phyloP scores from a whole-genome alignment of 352 stramenopile genomes.

The Phytopythium vexans region DNA sequence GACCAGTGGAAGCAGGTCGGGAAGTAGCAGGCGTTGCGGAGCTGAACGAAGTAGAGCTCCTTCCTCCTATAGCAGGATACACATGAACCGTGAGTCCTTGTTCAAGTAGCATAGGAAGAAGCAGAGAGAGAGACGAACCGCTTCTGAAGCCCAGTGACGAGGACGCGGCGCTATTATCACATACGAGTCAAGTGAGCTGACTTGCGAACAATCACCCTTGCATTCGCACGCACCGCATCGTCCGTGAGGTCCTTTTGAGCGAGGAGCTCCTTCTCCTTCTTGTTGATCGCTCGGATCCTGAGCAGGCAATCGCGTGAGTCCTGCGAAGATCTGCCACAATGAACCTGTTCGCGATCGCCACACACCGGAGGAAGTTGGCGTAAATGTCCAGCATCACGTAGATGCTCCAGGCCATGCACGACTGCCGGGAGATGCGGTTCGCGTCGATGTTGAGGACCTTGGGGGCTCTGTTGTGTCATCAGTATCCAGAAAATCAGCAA shows the following conservation, averaged over 20 bases:
- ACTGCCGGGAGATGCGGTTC: constrained; percentile 61
- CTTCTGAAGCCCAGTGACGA: constrained; percentile 44
- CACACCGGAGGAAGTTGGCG: constrained; percentile 67
- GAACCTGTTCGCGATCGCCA: background rate
- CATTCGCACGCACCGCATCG: constrained; percentile 35
- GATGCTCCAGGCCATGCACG: constrained; percentile 66
- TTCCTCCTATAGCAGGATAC: constrained; percentile 29
- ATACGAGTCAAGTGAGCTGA: background rate
- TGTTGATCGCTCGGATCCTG: constrained; percentile 59
- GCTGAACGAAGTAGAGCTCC: constrained; percentile 76
- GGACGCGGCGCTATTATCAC: constrained; percentile 24
- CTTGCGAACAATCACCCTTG: background rate
- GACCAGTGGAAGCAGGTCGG: constrained; percentile 83
- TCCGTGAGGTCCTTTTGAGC: constrained; percentile 45
- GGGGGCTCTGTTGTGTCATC: constrained; percentile 39
- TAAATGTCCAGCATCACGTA: constrained; percentile 82
- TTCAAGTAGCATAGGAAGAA: background rate
- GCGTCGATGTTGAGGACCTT: constrained; percentile 77
- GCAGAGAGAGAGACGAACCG: constrained; percentile 17
- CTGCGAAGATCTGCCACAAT: background rate
- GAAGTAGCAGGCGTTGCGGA: constrained; percentile 81
- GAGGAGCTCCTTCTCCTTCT: constrained; percentile 54
- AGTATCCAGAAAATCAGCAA: background rate
- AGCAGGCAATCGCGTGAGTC: background rate
- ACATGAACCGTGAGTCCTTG: no score